Percentiles rank a stretch among this genome's conserved stretches.
phyloP scores from a whole-genome alignment of 108 stramenopile genomes.

The Fistulifera solaris region DNA sequence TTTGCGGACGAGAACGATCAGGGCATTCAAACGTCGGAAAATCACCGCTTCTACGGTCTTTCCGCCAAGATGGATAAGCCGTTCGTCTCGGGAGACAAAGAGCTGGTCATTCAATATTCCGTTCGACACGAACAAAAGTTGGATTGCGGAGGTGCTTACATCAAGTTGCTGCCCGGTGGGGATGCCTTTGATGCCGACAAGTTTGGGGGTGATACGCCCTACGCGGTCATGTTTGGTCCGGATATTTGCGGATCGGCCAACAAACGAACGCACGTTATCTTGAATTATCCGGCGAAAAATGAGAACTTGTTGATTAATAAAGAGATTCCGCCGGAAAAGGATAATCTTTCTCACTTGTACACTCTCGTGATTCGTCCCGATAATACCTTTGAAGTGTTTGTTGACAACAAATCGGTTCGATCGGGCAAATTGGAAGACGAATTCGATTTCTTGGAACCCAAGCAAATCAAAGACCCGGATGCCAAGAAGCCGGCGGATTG shows the following conservation, averaged over 20 bases:
- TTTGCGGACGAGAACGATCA: conserved; percentile 83
- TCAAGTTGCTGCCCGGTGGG: conserved; percentile 90
- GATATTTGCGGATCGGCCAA: conserved; percentile 94
- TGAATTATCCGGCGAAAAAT: conserved; percentile 88
- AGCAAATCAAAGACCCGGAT: conserved; percentile 95
- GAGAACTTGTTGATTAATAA: conserved; percentile 94
- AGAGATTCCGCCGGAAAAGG: conserved; percentile 81
- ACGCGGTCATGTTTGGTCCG: conserved; percentile 99
- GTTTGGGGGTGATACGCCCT: conserved; percentile 98
- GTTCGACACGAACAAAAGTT: conserved; percentile 97
- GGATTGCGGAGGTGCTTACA: conserved; percentile 99
- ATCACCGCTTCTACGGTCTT: conserved; percentile 94
- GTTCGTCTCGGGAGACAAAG: conserved; percentile 83
- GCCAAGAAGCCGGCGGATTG: conserved; percentile 93
- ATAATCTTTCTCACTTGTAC: conserved; percentile 93
- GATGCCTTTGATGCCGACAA: conserved; percentile 58
- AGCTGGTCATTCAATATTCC: conserved; percentile 92
- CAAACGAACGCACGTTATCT: conserved; percentile 94
- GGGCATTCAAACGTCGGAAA: conserved; percentile 89
- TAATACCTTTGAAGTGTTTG: conserved; percentile 94
- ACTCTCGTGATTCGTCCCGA: conserved; percentile 90
- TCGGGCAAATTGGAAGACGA: conserved; percentile 90
- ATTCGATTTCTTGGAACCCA: conserved; percentile 86
- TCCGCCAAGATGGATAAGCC: conserved; percentile 78
- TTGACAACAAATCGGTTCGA: conserved; percentile 93